Evolutionary conservation across 805 yeast species (phyloP), one percentile per base, ranked within the genome.

Genomic region (Starmerella bombi): DNA sequence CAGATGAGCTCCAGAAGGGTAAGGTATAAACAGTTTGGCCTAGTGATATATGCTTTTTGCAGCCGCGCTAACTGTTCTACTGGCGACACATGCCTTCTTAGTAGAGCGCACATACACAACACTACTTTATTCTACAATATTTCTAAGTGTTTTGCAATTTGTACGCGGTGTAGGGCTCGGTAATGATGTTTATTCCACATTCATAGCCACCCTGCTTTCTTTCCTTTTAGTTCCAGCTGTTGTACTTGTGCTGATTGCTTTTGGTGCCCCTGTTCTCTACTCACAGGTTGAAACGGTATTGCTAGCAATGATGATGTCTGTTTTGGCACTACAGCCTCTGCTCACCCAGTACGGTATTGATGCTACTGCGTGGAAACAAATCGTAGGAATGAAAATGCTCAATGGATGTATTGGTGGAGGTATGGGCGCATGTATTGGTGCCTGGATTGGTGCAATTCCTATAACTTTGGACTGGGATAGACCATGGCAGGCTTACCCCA

Each of bases 401-500:
- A 41, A 53, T 31, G 45, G 53, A 36, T 53, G 48, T 34, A 51
- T 64, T n/a, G n/a, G 20, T 14, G 63, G 63, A 3, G 53, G 67
- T 4, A 38, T 67, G 9, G 72, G 72, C 4, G 59, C 66, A 1
- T 48, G 66, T 30, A 30, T 79, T 9, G 94, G 95, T 1, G 75
- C 86, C 5, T 88, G 97, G 97, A 50, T 84, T 1, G 96, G 97
- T 14, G 94, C 88, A 3, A 59, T 82, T 28, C 97, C 94, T 1
- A 85, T 91, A 43, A 96, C 97, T 0, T 66, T 91, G 44, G 98
- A 88, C 59, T 88, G 98, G 98, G 98, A 88, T 58, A 70, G 97
- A 52, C 82, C 80, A 20, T 88, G 98, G 98, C 98, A 88, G 60
- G 70, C 67, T 39, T 88, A 95, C 93, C 98, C 98, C 5, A 72